Percentiles rank a stretch among this genome's conserved stretches.
Evolutionary conservation across 2,329 filamentous ascomycete genomes (phyloP).

Genomic region (Exophiala mesophila): DNA sequence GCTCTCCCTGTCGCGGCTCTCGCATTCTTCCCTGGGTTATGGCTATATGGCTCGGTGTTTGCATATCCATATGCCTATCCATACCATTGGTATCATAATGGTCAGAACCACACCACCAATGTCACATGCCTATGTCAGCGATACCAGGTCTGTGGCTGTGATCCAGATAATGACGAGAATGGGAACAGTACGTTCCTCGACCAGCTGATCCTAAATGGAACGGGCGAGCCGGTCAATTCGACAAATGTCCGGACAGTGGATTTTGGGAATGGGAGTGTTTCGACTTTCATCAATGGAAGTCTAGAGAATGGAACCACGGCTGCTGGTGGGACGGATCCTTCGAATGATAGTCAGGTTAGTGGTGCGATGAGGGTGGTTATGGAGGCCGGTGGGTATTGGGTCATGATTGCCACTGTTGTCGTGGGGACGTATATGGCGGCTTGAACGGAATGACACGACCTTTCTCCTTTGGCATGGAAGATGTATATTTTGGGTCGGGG

Average conservation of each 20-base stretch:
- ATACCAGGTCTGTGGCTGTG: constrained; percentile 54
- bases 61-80: constrained; percentile 51
- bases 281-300: constrained; percentile 46
- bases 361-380: constrained; percentile 23
- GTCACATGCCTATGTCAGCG: constrained; percentile 54
- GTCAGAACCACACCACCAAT: constrained; percentile 37
- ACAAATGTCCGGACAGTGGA: constrained; percentile 35
- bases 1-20: constrained; percentile 46
- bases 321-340: constrained; percentile 30
- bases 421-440: constrained; percentile 16
- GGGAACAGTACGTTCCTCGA: constrained; percentile 41
- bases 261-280: constrained; percentile 40
- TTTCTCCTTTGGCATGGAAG: too few species aligned
- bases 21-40: constrained; percentile 49
- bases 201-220: constrained; percentile 39
- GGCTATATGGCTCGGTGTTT: constrained; percentile 50
- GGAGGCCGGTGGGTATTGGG: constrained; percentile 39
- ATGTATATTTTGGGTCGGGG: too few species aligned
- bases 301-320: constrained; percentile 41
- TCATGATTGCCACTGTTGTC: constrained; percentile 36
- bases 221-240: constrained; percentile 34
- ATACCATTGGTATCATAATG: constrained; percentile 42
- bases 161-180: constrained; percentile 34
- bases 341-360: constrained; percentile 18
- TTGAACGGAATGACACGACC: too few species aligned